Evolutionary conservation across 2,329 filamentous ascomycete genomes (phyloP).

Genomic region (Pseudogymnoascus destructans): DNA sequence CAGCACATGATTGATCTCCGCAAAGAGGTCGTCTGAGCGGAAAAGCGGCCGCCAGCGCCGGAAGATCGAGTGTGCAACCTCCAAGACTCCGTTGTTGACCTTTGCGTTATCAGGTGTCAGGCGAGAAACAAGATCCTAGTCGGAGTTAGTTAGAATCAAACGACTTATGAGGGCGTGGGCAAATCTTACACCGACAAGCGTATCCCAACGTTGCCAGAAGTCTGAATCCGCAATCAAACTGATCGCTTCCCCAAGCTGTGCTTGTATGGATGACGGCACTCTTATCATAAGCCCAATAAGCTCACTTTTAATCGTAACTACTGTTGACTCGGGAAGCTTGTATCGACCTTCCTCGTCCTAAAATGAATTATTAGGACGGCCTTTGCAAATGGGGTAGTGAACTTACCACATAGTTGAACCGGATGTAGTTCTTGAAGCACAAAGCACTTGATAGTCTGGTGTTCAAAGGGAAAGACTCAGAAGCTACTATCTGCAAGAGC

Average conservation of each 20-base stretch:
- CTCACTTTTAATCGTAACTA: conserved; percentile 83
- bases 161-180: neutral
- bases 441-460: conserved; percentile 79
- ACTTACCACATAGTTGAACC: conserved; percentile 74
- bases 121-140: conserved; percentile 71
- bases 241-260: conserved; percentile 90
- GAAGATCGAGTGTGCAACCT: conserved; percentile 97
- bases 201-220: conserved; percentile 93
- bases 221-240: conserved; percentile 96
- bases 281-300: conserved; percentile 94
- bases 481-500: conserved; percentile 81
- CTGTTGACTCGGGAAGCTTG: conserved; percentile 72
- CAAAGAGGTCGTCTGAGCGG: conserved; percentile 81
- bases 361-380: conserved; percentile 15
- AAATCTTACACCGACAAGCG: conserved; percentile 61
- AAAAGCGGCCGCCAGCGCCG: conserved; percentile 90
- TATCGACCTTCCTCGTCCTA: conserved; percentile 87
- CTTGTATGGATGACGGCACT: conserved; percentile 74
- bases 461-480: conserved; percentile 56
- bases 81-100: conserved; percentile 84
- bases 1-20: conserved; percentile 93
- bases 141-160: conserved; percentile 16
- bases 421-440: conserved; percentile 98
- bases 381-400: neutral
- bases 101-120: conserved; percentile 70